These are phyloP conservation scores for Candida nitratophila DNA, from an alignment of 805 yeast species.

Conservation along the genomic window DNA sequence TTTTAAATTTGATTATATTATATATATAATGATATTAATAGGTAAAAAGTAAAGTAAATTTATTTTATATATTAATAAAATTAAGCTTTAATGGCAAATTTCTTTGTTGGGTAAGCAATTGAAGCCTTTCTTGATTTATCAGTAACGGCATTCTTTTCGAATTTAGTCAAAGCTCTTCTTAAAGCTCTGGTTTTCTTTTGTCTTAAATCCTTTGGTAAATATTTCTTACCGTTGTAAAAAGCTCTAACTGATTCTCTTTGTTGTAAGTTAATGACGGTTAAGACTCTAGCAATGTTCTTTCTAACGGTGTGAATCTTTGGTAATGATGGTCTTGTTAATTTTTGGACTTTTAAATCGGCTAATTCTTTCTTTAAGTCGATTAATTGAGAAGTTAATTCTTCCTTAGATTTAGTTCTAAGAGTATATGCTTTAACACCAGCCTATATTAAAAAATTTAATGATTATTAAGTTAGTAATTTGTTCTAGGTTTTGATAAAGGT, in stretches of 20 bases:
- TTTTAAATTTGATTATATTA: neutral
- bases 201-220: slow-evolving; percentile 97
- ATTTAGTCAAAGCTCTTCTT: slow-evolving; percentile 91
- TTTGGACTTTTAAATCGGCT: slow-evolving; percentile 93
- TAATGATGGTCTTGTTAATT: slow-evolving; percentile 83
- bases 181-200: slow-evolving; percentile 99
- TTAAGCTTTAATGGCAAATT: slow-evolving; percentile 98
- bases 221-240: slow-evolving; percentile 91
- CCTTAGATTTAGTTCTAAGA: slow-evolving; percentile 95
- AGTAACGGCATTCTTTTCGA: slow-evolving; percentile 77
- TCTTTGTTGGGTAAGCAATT: slow-evolving; percentile 97
- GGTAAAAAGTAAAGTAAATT: neutral
- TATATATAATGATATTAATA: neutral
- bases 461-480: slow-evolving; percentile 9
- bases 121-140: slow-evolving; percentile 86
- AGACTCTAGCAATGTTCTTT: slow-evolving; percentile 97
- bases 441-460: slow-evolving; percentile 26
- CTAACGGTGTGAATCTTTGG: slow-evolving; percentile 97
- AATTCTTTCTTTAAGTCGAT: slow-evolving; percentile 95
- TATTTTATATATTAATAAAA: slow-evolving; percentile 4
- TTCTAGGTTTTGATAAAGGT: neutral
- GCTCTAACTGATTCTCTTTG: slow-evolving; percentile 94
- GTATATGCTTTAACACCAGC: slow-evolving; percentile 93
- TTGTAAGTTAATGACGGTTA: slow-evolving; percentile 93
- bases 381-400: slow-evolving; percentile 90